phyloP scores from a whole-genome alignment of 805 yeast genomes.

The Sugiyamaella qingdaonensis region DNA sequence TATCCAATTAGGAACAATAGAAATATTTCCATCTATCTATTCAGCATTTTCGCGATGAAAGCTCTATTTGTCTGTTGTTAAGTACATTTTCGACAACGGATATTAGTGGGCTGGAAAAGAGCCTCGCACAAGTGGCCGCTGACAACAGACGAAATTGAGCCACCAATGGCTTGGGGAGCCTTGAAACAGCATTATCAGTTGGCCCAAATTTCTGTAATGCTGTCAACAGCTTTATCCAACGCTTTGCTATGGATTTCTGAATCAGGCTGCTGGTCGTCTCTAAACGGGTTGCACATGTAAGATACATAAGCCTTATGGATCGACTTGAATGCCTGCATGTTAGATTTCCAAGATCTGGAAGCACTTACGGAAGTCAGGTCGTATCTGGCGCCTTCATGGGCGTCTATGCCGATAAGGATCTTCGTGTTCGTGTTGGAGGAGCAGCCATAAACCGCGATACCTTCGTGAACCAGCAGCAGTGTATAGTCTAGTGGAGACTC shows the following conservation, averaged over 20 bases:
- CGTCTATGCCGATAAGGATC: constrained; percentile 30
- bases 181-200: background rate
- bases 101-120: background rate
- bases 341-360: background rate
- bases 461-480: constrained; percentile 32
- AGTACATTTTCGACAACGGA: too few relatives aligned
- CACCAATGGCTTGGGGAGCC: background rate
- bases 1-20: too few relatives aligned
- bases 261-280: constrained; percentile 16
- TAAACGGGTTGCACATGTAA: constrained; percentile 33
- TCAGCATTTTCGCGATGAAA: too few relatives aligned
- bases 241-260: constrained; percentile 23
- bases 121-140: background rate
- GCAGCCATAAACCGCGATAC: constrained; percentile 35
- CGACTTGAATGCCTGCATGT: constrained; percentile 19
- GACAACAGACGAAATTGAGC: background rate
- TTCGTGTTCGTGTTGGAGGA: constrained; percentile 33
- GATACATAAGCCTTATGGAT: constrained; percentile 29
- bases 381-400: constrained; percentile 21
- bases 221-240: constrained; percentile 25
- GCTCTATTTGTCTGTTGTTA: too few relatives aligned
- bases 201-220: constrained; percentile 23
- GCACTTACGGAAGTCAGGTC: constrained; percentile 20
- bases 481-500: constrained; percentile 21
- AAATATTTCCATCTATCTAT: too few relatives aligned